A percentile compares a stretch with the other conserved stretches of the same genome.
phyloP scores from a whole-genome alignment of 148 eudicot species.

The Polygonum maritimum region DNA sequence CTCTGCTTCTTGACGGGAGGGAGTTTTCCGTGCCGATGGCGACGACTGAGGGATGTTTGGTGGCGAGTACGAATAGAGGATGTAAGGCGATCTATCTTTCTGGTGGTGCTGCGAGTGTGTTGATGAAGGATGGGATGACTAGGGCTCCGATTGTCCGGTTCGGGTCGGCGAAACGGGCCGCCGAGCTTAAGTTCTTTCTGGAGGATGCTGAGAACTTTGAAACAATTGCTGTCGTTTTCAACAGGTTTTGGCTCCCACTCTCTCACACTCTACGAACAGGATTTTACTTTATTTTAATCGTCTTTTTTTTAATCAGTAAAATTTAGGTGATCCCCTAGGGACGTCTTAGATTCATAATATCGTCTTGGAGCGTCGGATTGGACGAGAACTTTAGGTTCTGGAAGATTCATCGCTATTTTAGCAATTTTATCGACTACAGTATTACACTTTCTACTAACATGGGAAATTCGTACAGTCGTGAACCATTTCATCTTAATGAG shows the following conservation, averaged over 20 bases:
- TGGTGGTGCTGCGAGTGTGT: slow-evolving; percentile 56
- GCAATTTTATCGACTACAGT: too few species aligned
- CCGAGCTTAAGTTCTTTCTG: slow-evolving; percentile 55
- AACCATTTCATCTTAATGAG: too few species aligned
- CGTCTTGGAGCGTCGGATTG: too few species aligned
- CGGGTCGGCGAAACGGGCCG: slow-evolving; percentile 53
- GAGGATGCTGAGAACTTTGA: slow-evolving; percentile 67
- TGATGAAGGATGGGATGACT: slow-evolving; percentile 72
- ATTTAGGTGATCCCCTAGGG: too few species aligned
- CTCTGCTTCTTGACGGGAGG: slow-evolving; percentile 57
- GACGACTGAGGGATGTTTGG: slow-evolving; percentile 78
- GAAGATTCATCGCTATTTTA: too few species aligned
- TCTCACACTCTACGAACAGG: not conserved
- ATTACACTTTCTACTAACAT: too few species aligned
- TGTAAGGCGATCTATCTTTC: slow-evolving; percentile 66
- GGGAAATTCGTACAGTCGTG: too few species aligned
- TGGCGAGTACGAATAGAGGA: slow-evolving; percentile 82
- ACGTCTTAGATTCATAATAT: too few species aligned
- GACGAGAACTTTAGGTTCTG: too few species aligned
- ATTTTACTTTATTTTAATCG: not conserved
- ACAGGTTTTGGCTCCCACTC: slow-evolving; percentile 34
- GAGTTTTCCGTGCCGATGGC: slow-evolving; percentile 81
- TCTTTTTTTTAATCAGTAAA: too few species aligned
- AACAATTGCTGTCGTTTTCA: slow-evolving; percentile 46
- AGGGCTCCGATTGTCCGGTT: slow-evolving; percentile 88